These are phyloP conservation scores for Dactylellina sp. DNA, from an alignment of 2,329 filamentous ascomycete species.

Conservation along the genomic window DNA sequence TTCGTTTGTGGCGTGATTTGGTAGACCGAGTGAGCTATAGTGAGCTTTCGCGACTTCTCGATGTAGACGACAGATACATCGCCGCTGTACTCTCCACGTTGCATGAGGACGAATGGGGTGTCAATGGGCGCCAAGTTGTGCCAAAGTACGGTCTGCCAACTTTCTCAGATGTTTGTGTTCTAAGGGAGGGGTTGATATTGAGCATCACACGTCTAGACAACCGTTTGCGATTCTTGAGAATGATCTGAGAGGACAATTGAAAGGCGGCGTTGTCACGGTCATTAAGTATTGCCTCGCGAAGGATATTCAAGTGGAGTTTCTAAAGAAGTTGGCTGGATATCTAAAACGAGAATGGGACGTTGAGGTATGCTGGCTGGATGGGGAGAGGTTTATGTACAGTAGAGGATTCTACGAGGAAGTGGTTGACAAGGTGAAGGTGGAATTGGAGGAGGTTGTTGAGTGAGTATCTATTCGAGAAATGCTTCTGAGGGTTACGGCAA, in stretches of 20 bases:
- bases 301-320: slow-evolving; percentile 58
- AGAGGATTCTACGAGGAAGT: slow-evolving; percentile 18
- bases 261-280: slow-evolving; percentile 52
- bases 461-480: slow-evolving; percentile 7
- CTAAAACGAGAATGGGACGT: slow-evolving; percentile 40
- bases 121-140: slow-evolving; percentile 37
- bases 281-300: slow-evolving; percentile 56
- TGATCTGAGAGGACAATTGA: slow-evolving; percentile 51
- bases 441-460: slow-evolving; percentile 21
- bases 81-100: slow-evolving; percentile 11
- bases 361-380: slow-evolving; percentile 54
- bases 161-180: slow-evolving; percentile 22
- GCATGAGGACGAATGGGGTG: slow-evolving; percentile 35
- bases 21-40: slow-evolving; percentile 33
- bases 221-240: slow-evolving; percentile 47
- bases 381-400: slow-evolving; percentile 40
- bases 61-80: slow-evolving; percentile 46
- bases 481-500: neutral
- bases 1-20: neutral
- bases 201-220: slow-evolving; percentile 27
- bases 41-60: slow-evolving; percentile 12
- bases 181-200: slow-evolving; percentile 9
- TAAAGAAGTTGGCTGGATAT: slow-evolving; percentile 58
- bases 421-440: slow-evolving; percentile 14
- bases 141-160: slow-evolving; percentile 29